A percentile compares a stretch with the other conserved stretches of the same genome.
phyloP scores from a whole-genome alignment of 179 eudicot genomes.

The Silene noctiflora region DNA sequence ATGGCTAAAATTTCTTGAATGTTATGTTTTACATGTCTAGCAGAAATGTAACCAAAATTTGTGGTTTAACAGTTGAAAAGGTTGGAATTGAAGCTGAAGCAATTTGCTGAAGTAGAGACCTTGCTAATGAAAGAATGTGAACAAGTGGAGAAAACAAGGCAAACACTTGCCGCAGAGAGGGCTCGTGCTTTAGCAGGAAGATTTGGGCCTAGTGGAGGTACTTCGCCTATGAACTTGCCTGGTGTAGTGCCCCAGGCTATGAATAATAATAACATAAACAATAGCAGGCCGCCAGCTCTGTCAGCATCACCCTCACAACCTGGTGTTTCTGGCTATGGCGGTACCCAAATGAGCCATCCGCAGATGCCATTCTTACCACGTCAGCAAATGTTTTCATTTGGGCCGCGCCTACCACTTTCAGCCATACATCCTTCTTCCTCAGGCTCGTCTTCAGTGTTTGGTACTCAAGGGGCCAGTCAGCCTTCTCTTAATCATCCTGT shows the following conservation, averaged over 20 bases:
- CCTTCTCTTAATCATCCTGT: slow-evolving; percentile 46
- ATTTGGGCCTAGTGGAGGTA: slow-evolving; percentile 49
- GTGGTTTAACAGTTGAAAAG: slow-evolving; percentile 68
- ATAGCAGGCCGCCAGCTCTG: slow-evolving; percentile 44
- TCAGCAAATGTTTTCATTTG: slow-evolving; percentile 61
- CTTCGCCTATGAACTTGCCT: slow-evolving; percentile 40
- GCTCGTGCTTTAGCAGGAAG: slow-evolving; percentile 49
- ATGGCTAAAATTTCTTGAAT: neutral
- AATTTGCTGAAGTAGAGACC: slow-evolving; percentile 93
- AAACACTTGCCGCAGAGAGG: slow-evolving; percentile 71
- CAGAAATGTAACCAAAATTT: slow-evolving; percentile 8
- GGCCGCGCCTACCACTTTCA: slow-evolving; percentile 68
- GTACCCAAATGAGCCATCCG: slow-evolving; percentile 52
- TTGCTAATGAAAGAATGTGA: slow-evolving; percentile 92
- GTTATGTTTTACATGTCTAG: neutral
- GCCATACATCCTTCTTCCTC: slow-evolving; percentile 67
- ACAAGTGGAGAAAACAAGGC: slow-evolving; percentile 80
- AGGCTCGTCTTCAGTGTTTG: slow-evolving; percentile 43
- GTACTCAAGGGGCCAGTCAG: slow-evolving; percentile 42
- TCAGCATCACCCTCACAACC: slow-evolving; percentile 53
- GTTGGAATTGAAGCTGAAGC: slow-evolving; percentile 90
- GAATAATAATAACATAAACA: slow-evolving; percentile 31
- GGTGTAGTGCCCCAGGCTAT: slow-evolving; percentile 40
- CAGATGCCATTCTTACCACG: slow-evolving; percentile 58
- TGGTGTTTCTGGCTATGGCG: slow-evolving; percentile 49